These are phyloP conservation scores for Lactarius akahatsu DNA, from an alignment of 768 basidiomycete species.

Conservation along the genomic window DNA sequence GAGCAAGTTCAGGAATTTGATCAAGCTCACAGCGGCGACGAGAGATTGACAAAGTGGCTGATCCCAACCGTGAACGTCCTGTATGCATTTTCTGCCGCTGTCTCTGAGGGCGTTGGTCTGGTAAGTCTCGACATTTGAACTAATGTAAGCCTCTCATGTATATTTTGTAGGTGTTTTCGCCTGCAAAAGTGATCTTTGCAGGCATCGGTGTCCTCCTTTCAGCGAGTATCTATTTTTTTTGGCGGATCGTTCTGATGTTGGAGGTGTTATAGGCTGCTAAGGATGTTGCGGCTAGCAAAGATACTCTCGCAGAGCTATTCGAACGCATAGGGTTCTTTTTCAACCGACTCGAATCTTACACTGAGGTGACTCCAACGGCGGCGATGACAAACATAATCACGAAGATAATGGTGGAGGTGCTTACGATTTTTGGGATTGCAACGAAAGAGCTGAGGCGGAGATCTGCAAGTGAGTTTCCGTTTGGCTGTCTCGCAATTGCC, in stretches of 20 bases:
- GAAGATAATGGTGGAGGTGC: not conserved
- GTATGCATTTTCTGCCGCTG: not conserved
- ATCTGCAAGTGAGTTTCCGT: not conserved
- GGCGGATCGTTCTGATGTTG: not conserved
- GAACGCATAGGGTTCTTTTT: not conserved
- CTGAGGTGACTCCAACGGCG: not conserved
- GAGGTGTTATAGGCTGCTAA: not conserved
- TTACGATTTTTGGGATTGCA: not conserved
- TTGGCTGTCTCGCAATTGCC: not conserved
- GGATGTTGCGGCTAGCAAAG: not conserved
- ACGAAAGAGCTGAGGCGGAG: not conserved
- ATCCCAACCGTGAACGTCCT: not conserved
- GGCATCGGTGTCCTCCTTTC: not conserved
- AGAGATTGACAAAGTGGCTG: not conserved
- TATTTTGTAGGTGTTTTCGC: not conserved
- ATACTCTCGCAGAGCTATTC: not conserved
- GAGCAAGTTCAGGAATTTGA: not conserved
- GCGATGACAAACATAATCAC: not conserved
- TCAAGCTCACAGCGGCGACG: not conserved
- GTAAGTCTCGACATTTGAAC: not conserved
- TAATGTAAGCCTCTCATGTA: not conserved
- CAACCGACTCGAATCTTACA: not conserved
- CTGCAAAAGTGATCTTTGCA: not conserved
- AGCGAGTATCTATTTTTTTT: not conserved
- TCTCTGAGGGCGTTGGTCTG: not conserved